Evolutionary conservation across 2,329 filamentous ascomycete genomes (phyloP).

Genomic region (Penicillium concentricum): DNA sequence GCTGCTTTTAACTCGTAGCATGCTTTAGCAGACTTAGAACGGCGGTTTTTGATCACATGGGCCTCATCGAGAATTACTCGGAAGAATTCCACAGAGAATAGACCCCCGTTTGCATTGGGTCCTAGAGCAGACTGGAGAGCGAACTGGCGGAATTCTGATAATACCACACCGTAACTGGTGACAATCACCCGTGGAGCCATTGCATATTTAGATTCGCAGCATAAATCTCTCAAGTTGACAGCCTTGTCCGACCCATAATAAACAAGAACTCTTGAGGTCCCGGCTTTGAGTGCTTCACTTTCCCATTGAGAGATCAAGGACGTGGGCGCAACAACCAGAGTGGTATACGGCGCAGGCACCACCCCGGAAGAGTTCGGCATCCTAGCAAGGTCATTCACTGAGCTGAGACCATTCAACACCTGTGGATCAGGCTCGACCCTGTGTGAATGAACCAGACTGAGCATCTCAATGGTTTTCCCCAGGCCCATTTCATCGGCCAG

Average conservation of each 20-base stretch:
- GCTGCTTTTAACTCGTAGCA: constrained; percentile 85
- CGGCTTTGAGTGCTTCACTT: constrained; percentile 87
- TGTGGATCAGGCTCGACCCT: constrained; percentile 53
- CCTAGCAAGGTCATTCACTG: constrained; percentile 62
- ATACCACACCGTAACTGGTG: constrained; percentile 87
- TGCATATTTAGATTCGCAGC: constrained; percentile 68
- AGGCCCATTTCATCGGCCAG: constrained; percentile 96
- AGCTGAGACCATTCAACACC: constrained; percentile 33
- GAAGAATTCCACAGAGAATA: constrained; percentile 94
- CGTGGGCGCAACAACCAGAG: constrained; percentile 94
- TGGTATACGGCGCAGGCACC: constrained; percentile 77
- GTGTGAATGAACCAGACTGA: constrained; percentile 86
- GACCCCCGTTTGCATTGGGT: constrained; percentile 67
- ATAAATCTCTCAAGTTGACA: constrained; percentile 73
- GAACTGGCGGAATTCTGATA: constrained; percentile 84
- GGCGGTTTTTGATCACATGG: constrained; percentile 85
- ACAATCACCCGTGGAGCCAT: constrained; percentile 87
- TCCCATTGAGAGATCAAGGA: constrained; percentile 97
- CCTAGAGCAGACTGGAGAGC: constrained; percentile 53
- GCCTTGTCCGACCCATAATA: constrained; percentile 91
- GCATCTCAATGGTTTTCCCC: constrained; percentile 98
- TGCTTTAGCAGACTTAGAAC: constrained; percentile 90
- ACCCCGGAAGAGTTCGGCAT: constrained; percentile 59
- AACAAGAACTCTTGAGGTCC: constrained; percentile 77
- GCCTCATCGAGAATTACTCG: constrained; percentile 93